Evolutionary conservation across 208 protist species (phyloP), one percentile per base, ranked within the genome.

Genomic region (Leishmania tropica): DNA sequence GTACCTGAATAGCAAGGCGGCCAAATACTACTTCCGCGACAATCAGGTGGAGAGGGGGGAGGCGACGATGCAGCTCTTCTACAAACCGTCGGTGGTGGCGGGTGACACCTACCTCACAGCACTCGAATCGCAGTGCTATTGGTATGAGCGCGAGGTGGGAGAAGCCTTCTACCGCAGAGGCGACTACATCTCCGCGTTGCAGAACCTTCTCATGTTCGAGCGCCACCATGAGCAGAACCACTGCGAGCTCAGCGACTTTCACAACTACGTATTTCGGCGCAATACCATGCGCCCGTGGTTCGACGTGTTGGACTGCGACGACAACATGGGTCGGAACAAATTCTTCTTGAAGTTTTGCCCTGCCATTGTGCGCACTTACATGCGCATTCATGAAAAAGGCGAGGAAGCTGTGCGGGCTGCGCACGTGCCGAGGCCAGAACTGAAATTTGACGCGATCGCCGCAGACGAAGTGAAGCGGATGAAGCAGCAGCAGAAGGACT

Each of bases 201-300:
- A 98, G 85, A 96, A 98, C 71, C 94, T 97, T 56, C 83, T 97
- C 51, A 90, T 96, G 76, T 96, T 99, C 35, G 96, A 99, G 81
- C 83, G 96, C 78, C 95, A 99, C 84, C 98, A 99, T 91, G 81
- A 81, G 54, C 92, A 99, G 72, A 98, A 99, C 83, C 88, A 92
- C 78, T 92, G 96, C 62, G 98, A 99, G 85, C 94, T 99, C 83
- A 97, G 96, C 84, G 98, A 99, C 84, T 99, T 99, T 91, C 98
- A 99, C 92, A 94, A 95, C 82, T 99, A 99, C 87, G 98, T 98
- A 74, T 94, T 99, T 78, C 95, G 97, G 58, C 96, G 98, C 80
- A 94, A 96, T 86, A 99, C 97, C 19, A 93, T 99, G 81, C 93
- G 98, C 56, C 54, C 98, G n/a, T 99, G 99, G 92, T 93, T 99